Conservation (phyloP, 305 asterid species). For the Ilex paraguariensis region DNA sequence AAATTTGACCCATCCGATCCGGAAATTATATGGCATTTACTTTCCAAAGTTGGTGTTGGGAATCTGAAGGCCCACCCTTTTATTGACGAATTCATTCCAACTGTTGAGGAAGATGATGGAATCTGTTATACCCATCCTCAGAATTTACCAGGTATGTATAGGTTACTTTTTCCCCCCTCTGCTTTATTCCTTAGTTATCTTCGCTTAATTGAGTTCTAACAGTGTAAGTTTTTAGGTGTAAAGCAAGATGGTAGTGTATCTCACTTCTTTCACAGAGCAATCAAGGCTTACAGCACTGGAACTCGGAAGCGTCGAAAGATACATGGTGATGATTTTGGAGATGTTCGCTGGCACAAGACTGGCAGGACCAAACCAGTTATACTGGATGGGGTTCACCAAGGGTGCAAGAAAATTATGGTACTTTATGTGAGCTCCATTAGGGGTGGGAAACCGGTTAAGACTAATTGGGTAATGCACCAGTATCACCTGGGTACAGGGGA, state of each 20-base stretch:
- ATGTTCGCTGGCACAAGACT: slow-evolving; percentile 97
- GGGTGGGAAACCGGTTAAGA: slow-evolving; percentile 89
- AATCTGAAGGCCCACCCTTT: slow-evolving; percentile 63
- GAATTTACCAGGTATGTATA: slow-evolving; percentile 67
- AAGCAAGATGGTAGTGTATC: slow-evolving; percentile 85
- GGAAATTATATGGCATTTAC: slow-evolving; percentile 82
- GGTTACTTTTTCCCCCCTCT: neutral
- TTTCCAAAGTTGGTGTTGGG: slow-evolving; percentile 59
- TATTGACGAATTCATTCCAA: slow-evolving; percentile 75
- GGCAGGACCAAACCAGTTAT: slow-evolving; percentile 87
- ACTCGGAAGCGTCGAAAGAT: slow-evolving; percentile 91
- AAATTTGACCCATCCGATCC: slow-evolving; percentile 93
- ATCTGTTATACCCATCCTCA: slow-evolving; percentile 95
- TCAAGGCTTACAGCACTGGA: slow-evolving; percentile 92
- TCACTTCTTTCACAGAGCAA: slow-evolving; percentile 92
- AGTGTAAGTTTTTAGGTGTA: slow-evolving; percentile 48
- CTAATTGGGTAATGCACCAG: slow-evolving; percentile 98
- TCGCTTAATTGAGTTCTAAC: neutral
- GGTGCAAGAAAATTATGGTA: slow-evolving; percentile 97
- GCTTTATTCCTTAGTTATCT: neutral
- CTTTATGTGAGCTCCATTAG: slow-evolving; percentile 58
- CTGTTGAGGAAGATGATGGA: slow-evolving; percentile 80
- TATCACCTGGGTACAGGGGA: slow-evolving; percentile 87
- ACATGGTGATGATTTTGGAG: slow-evolving; percentile 59
- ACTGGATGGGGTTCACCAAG: slow-evolving; percentile 71